Base-by-base conservation (phyloP, 1,284 basidiomycete species). In the Anthracocystis walkeri region DNA sequence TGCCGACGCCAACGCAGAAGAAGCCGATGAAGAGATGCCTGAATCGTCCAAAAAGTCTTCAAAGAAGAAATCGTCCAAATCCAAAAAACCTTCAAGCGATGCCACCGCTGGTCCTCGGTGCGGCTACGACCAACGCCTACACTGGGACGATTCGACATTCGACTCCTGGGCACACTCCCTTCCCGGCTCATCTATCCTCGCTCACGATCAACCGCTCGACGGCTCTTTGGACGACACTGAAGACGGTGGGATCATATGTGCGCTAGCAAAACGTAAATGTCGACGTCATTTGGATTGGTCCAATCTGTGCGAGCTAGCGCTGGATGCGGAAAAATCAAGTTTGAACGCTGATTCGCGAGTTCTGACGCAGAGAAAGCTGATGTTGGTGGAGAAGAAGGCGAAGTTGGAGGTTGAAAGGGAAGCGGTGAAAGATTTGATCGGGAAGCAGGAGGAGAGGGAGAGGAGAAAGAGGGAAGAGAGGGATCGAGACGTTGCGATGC, bases 41-140 rank as follows among this genome's bases (percentile, higher is more conserved):
- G 29, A 29, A 4, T 5, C 35, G 12, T 38, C 35, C 14, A 38
- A 38, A 38, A 73, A 67, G 35, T 38, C 35, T n/a, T n/a, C n/a
- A 14, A 67, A 67, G 56, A 68, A 65, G 25, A 58, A 51, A 42
- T 40, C 20, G 40, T 49, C 71, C 16, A 61, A 57, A 31, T 27
- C 27, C n/a, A 55, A 54, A 11, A 70, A 64, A 33, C 49, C 62
- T 38, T 21, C 38, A 12, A 4, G 62, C 16, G 62, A 62, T 7
- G 8, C 45, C 4, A 38, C 58, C 2, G 27, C 56, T 14, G 70
- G 75, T 11, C 70, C 66, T 14, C 69, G 66, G 3, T 77, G 75
- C 50, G 75, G 75, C n/a, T 77, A 73, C 60, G 75, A 77, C 31
- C 50, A 65, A 16, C 65, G 75, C 3, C 64, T 77, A 38, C 59